These are phyloP conservation scores for Corylus heterophylla DNA, from an alignment of 306 rosid species.

Conservation along the genomic window DNA sequence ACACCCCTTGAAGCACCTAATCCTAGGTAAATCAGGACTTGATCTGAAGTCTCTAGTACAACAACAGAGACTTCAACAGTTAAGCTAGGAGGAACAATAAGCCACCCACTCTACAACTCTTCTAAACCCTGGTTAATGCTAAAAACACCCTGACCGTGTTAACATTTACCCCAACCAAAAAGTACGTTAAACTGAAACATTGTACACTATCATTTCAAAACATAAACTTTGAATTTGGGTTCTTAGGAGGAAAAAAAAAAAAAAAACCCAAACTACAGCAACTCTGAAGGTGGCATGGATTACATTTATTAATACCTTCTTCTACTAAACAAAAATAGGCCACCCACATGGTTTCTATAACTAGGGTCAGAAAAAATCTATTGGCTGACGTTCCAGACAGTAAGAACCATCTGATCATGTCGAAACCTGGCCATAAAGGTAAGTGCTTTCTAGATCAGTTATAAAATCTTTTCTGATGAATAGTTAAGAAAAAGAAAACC, in stretches of 20 bases:
- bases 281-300: neutral
- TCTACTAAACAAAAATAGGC: neutral
- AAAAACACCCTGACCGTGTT: neutral
- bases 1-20: neutral
- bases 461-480: neutral
- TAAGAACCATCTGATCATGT: neutral
- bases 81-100: neutral
- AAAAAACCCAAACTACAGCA: neutral
- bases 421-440: neutral
- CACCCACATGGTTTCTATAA: neutral
- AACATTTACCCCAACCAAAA: constrained; percentile 4
- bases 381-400: neutral
- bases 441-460: neutral
- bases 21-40: too few relatives aligned
- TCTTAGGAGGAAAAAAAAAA: neutral
- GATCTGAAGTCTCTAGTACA: neutral
- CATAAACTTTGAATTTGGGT: neutral
- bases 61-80: neutral
- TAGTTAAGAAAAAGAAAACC: neutral
- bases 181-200: neutral
- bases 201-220: neutral
- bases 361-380: neutral
- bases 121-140: neutral
- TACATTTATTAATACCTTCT: neutral
- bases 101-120: neutral